Conservation (phyloP, 139 green algal species). For the Chlamydomonas sphaeroides region DNA sequence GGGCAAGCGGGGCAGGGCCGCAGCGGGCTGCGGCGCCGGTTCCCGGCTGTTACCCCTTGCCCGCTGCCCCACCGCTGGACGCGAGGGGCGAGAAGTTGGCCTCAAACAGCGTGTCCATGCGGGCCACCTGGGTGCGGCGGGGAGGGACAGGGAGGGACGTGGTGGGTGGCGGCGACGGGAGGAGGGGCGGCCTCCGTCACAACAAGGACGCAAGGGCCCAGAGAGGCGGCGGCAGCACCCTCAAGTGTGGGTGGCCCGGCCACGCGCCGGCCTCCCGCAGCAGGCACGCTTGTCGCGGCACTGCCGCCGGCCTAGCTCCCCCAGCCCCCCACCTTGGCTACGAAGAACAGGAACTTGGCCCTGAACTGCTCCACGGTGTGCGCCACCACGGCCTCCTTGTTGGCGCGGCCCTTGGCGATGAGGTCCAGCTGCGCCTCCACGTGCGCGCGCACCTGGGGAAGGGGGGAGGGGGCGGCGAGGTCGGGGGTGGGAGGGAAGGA, state of each 20-base stretch:
- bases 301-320: too few relatives aligned
- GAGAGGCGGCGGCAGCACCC: too few relatives aligned
- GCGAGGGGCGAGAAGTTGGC: conserved; percentile 86
- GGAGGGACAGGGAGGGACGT: too few relatives aligned
- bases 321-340: conserved; percentile 33
- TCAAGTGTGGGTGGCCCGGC: too few relatives aligned
- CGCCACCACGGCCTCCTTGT: conserved; percentile 77
- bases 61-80: conserved; percentile 74
- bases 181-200: too few relatives aligned
- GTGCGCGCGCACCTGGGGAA: conserved; percentile 70
- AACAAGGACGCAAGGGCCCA: too few relatives aligned
- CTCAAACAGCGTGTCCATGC: conserved; percentile 95
- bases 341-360: conserved; percentile 85
- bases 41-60: too few relatives aligned
- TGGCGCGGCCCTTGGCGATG: conserved; percentile 80
- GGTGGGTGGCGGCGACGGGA: too few relatives aligned
- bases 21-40: too few relatives aligned
- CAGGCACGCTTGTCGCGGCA: too few relatives aligned
- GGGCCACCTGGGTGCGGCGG: conserved; percentile 64
- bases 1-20: too few relatives aligned
- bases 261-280: too few relatives aligned
- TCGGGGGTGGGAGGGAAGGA: not conserved
- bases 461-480: not conserved
- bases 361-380: conserved; percentile 78
- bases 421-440: conserved; percentile 92